phyloP scores from a whole-genome alignment of 192 early-diverging fungal genomes.

The Lunasporangiospora selenospora region DNA sequence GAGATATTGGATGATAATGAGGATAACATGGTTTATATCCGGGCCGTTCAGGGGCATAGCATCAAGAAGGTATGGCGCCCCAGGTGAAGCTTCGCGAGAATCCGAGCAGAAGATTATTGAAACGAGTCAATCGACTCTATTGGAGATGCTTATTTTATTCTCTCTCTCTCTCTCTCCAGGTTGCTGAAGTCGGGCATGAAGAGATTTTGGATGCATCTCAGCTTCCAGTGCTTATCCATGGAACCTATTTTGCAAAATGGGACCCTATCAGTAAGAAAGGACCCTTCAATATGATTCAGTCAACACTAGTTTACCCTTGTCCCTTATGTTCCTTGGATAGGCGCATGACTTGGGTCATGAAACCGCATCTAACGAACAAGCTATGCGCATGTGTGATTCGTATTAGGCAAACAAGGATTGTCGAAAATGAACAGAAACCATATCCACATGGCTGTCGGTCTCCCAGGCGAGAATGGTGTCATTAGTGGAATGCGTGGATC shows the following conservation, averaged over 20 bases:
- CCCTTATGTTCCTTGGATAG: too few relatives aligned
- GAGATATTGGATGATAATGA: constrained; percentile 52
- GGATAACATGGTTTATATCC: constrained; percentile 63
- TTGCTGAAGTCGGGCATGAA: constrained; percentile 54
- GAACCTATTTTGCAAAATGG: constrained; percentile 66
- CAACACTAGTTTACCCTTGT: not conserved
- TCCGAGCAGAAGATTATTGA: constrained; percentile 3
- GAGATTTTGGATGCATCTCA: constrained; percentile 52
- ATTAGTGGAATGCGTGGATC: constrained; percentile 80
- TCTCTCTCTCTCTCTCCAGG: constrained; percentile 18
- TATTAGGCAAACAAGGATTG: constrained; percentile 66
- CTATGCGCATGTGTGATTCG: too few relatives aligned
- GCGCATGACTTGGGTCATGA: too few relatives aligned
- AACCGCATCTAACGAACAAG: too few relatives aligned
- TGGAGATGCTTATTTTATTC: not conserved
- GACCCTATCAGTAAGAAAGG: constrained; percentile 53
- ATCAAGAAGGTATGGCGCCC: constrained; percentile 49
- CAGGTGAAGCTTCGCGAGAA: too few relatives aligned
- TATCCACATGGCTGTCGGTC: constrained; percentile 87
- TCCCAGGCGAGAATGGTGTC: constrained; percentile 69
- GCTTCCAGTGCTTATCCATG: constrained; percentile 69
- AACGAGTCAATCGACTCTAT: not conserved
- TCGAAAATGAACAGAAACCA: constrained; percentile 84
- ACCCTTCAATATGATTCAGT: not conserved
- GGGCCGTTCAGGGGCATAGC: constrained; percentile 91